Evolutionary conservation across 2,329 filamentous ascomycete genomes (phyloP), one percentile per base, ranked within the genome.

Genomic region (Fusarium buxicola): DNA sequence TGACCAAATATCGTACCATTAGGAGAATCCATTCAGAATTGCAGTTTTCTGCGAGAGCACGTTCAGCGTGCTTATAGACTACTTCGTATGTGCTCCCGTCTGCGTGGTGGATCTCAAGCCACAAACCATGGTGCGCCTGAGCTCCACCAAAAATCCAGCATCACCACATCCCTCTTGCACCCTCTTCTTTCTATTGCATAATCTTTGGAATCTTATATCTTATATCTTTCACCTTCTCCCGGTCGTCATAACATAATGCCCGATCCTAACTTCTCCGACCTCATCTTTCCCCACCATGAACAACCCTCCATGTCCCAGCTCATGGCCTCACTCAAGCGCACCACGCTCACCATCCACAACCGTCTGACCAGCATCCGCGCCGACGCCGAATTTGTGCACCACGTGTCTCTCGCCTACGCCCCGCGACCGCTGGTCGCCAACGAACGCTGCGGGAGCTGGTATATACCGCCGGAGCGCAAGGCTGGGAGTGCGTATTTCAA

Each of bases 361-460:
- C 90, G 94, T 13, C 86, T 99, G 11, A 79, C 80, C 27, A 97
- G 92, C 25, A 94, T 98, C 74, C 80, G 83, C 58, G 78, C 84
- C 25, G 95, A 98, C 75, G 89, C 92, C 8, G 75, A 75, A 2
- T 98, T 97, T 74, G 91, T 95, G 18, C 75, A 79, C 21, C 73
- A 80, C 8, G 88, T 92, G 0, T 83, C 86, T 1, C 73, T 75
- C 2, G 80, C 82, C 0, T 86, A 82, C 55, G 68, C 34, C 4
- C 56, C 56, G 4, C 80, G 94, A 2, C 92, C 93, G 0, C 80
- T 98, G 2, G 82, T 98, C 12, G 93, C 94, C 27, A 99, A 99
- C 73, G 94, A 98, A 80, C 86, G 95, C 58, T 98, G 95, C 75
- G 95, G 95, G 1, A 94, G 92, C 76, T 99, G 95, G 95, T 98